These are phyloP conservation scores for Paraleonurus japonicus DNA, from an alignment of 257 asterid species.

Conservation along the genomic window DNA sequence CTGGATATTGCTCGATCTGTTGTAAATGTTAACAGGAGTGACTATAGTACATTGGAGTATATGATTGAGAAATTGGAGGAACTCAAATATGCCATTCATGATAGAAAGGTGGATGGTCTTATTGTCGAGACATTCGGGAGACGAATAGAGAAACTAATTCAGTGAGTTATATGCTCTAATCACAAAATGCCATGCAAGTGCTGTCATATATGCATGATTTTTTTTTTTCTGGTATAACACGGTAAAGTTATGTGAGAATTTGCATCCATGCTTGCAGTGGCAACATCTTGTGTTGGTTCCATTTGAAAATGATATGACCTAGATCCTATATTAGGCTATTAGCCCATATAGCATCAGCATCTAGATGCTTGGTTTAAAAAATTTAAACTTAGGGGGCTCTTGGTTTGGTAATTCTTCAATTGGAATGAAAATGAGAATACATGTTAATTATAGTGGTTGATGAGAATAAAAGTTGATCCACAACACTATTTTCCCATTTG, in stretches of 20 bases:
- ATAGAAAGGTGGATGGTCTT: constrained; percentile 97
- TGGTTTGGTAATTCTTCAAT: too few species aligned
- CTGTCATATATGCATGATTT: constrained; percentile 17
- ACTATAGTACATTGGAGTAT: constrained; percentile 73
- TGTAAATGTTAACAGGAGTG: constrained; percentile 58
- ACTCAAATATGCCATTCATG: constrained; percentile 80
- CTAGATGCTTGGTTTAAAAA: neutral
- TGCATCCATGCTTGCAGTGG: neutral
- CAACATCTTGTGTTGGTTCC: constrained; percentile 9
- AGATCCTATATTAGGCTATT: neutral
- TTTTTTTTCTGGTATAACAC: constrained; percentile 7
- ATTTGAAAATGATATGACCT: constrained; percentile 6
- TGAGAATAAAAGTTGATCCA: too few species aligned
- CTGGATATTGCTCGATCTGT: constrained; percentile 79
- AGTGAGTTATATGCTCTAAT: constrained; percentile 59
- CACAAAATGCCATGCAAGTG: constrained; percentile 13
- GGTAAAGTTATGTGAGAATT: constrained; percentile 12
- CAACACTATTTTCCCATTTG: too few species aligned
- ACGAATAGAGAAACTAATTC: constrained; percentile 90
- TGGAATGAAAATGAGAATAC: too few species aligned
- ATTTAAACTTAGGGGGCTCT: too few species aligned
- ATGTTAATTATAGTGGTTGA: too few species aligned
- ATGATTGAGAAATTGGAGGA: constrained; percentile 81
- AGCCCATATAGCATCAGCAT: constrained; percentile 10
- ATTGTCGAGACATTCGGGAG: constrained; percentile 97